These are phyloP conservation scores for Graphilbum sp. DNA, from an alignment of 2,329 filamentous ascomycete genomes.

Conservation along the genomic window DNA sequence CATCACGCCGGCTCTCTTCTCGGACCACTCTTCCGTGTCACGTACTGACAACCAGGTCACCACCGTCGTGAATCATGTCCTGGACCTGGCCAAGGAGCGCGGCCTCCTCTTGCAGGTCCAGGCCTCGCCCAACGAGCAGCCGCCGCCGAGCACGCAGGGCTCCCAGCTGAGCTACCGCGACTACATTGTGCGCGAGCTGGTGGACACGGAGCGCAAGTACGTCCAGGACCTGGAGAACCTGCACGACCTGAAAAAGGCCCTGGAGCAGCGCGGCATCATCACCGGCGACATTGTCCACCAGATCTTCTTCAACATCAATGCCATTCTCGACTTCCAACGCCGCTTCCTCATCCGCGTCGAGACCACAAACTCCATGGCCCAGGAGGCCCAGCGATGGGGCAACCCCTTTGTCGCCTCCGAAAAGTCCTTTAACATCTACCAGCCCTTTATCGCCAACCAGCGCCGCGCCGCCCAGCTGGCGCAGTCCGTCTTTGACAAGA, in stretches of 20 bases:
- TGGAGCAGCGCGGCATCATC: constrained; percentile 77
- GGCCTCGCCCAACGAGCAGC: constrained; percentile 38
- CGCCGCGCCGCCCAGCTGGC: constrained; percentile 78
- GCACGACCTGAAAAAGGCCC: constrained; percentile 75
- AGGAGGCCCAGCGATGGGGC: constrained; percentile 79
- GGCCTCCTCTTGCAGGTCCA: constrained; percentile 52
- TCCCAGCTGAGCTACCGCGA: constrained; percentile 61
- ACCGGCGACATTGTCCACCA: constrained; percentile 82
- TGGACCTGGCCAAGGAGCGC: constrained; percentile 68
- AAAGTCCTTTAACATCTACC: constrained; percentile 80
- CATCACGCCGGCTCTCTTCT: constrained; percentile 2
- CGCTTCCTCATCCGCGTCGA: constrained; percentile 91
- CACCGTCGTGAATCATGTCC: constrained; percentile 79
- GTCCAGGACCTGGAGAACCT: constrained; percentile 93
- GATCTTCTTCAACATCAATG: constrained; percentile 93
- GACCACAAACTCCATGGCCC: constrained; percentile 74
- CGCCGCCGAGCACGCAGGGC: constrained; percentile 25
- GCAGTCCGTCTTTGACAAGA: constrained; percentile 72
- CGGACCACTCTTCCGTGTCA: not conserved
- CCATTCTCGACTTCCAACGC: constrained; percentile 86
- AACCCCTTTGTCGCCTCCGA: constrained; percentile 73
- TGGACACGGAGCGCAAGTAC: constrained; percentile 93
- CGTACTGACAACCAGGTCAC: constrained; percentile 41
- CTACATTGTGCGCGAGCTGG: constrained; percentile 78
- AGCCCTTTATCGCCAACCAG: constrained; percentile 95